Base-by-base conservation (phyloP, 441 rosid species). In the Croton laevigatus region DNA sequence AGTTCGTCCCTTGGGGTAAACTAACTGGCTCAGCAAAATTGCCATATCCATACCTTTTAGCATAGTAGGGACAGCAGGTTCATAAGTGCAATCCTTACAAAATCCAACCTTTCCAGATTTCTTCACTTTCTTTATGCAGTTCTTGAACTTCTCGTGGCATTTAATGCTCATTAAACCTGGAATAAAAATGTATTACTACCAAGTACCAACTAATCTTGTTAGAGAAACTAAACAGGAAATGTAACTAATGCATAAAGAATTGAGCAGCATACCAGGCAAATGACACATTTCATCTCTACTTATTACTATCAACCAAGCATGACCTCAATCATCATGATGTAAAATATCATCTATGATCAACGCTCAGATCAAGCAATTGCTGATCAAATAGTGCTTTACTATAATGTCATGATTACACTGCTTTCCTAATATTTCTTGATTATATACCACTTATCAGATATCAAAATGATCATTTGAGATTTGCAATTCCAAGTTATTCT, bases 1-100 rank as follows among this genome's bases (percentile, higher is more conserved):
- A 89, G 87, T 75, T 91, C 94, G 53, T 70, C 22, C 74, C 76
- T 89, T 52, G 89, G 46, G 71, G 52, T 73, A n/a, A 42, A 94
- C 93, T 2, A 93, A 79, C 67, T 84, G 89, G 72, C 97, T 87
- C 60, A 93, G 69, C 57, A 91, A 27, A 72, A 91, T 91, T 42
- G 97, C 98, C 76, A 94, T 83, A 73, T 90, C 98, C 97, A 94
- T 94, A 75, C 97, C 97, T 80, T 94, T 95, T 12, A 76, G 79
- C 90, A 94, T 86, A 4, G 96, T 94, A 3, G 98, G 98, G 72
- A 94, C 88, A 27, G 84, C 97, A 37, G 78, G 78, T 9, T 88
- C 86, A 66, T 89, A 87, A 34, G 97, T 87, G 54, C 98, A 94
- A 14, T 61, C 75, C 68, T 37, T 71, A 23, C 97, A 91, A 76